Percentiles rank a stretch among this genome's conserved stretches.
phyloP scores from a whole-genome alignment of 306 rosid genomes.

The Quillaja saponaria region DNA sequence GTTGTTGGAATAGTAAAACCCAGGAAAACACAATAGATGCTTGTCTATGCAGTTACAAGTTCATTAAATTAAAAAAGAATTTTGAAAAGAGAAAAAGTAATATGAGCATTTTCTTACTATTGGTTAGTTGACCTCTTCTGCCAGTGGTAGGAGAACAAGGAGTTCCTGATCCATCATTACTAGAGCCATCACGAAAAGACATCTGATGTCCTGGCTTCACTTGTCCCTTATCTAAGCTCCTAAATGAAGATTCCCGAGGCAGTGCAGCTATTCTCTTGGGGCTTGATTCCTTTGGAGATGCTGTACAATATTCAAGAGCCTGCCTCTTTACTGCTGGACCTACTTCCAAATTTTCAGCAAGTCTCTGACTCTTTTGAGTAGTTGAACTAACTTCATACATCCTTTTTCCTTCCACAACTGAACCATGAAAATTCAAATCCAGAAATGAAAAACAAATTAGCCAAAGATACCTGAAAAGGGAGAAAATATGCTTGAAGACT shows the following conservation, averaged over 20 bases:
- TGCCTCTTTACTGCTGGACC: constrained; percentile 61
- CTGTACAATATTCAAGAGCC: constrained; percentile 58
- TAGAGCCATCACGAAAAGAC: constrained; percentile 37
- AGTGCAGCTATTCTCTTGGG: constrained; percentile 49
- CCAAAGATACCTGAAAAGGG: background rate
- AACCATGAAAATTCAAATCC: constrained; percentile 20
- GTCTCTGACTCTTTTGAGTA: constrained; percentile 57
- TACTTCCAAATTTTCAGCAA: constrained; percentile 51
- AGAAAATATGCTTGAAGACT: background rate
- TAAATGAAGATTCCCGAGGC: constrained; percentile 67
- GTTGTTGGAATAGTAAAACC: constrained; percentile 17
- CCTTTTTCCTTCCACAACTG: constrained; percentile 46
- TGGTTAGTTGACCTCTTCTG: constrained; percentile 44
- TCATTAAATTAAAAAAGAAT: background rate
- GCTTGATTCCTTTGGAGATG: constrained; percentile 71
- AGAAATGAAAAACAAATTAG: background rate
- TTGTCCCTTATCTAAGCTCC: constrained; percentile 62
- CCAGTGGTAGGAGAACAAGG: constrained; percentile 47
- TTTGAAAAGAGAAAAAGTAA: constrained; percentile 7
- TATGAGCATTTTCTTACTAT: constrained; percentile 40
- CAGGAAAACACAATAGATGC: constrained; percentile 16
- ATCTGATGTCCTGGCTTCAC: constrained; percentile 46
- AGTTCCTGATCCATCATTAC: constrained; percentile 41
- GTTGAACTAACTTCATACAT: constrained; percentile 40
- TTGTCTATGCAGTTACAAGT: constrained; percentile 2